A percentile compares a stretch with the other conserved stretches of the same genome.
phyloP scores from a whole-genome alignment of 2,329 filamentous ascomycete species.

The Eurotiales sp. region DNA sequence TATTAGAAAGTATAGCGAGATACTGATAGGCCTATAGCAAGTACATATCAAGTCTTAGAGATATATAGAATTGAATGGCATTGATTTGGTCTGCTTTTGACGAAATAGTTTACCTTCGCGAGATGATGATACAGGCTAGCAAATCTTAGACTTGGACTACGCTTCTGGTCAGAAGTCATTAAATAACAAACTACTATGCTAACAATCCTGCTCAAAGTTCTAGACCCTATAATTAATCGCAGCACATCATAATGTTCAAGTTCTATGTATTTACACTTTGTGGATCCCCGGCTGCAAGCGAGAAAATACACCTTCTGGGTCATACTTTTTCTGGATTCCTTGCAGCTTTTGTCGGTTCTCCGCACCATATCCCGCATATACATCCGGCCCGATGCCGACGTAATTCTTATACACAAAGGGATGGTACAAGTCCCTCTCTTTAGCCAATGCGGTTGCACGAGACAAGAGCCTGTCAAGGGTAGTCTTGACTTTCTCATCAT shows the following conservation, averaged over 20 bases:
- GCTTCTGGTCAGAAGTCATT: too few species aligned
- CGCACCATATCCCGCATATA: background rate
- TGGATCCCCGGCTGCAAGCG: background rate
- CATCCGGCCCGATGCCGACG: background rate
- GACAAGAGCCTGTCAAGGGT: background rate
- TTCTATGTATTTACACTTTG: background rate
- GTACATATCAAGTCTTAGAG: too few species aligned
- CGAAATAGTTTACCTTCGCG: too few species aligned
- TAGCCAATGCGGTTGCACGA: background rate
- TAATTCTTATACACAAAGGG: background rate
- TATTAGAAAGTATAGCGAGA: background rate
- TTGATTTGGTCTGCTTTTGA: too few species aligned
- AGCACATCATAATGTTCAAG: too few species aligned
- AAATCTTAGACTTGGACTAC: too few species aligned
- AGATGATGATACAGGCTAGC: too few species aligned
- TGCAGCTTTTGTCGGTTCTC: background rate
- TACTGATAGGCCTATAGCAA: too few species aligned
- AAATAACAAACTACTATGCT: too few species aligned
- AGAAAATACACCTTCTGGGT: background rate
- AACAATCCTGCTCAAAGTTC: too few species aligned
- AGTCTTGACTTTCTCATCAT: background rate
- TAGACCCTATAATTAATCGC: too few species aligned
- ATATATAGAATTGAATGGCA: too few species aligned
- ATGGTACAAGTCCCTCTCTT: background rate
- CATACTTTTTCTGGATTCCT: background rate